Conservation (phyloP, 805 yeast genomes). For the Myxozyma vanderwaltii region DNA sequence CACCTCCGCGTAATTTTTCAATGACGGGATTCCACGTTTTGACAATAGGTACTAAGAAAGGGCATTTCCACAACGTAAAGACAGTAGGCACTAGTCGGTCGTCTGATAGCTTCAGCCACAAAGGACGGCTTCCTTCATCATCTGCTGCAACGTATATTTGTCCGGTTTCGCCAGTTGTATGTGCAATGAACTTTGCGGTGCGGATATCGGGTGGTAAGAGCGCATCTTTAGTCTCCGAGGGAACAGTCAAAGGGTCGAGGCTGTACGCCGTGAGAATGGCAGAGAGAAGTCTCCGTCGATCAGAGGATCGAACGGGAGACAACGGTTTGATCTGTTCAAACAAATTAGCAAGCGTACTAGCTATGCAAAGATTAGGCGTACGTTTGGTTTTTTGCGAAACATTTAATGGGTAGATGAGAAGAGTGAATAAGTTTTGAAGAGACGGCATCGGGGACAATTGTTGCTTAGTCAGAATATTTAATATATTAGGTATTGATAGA, state of each 20-base stretch:
- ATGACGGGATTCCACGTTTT: conserved; percentile 75
- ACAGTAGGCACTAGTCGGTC: conserved; percentile 64
- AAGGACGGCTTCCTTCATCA: conserved; percentile 55
- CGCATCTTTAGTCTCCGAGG: conserved; percentile 47
- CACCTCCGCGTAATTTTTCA: conserved; percentile 71
- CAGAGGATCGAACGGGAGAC: conserved; percentile 81
- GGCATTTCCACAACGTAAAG: conserved; percentile 69
- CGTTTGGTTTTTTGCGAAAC: conserved; percentile 58
- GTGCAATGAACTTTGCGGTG: conserved; percentile 60
- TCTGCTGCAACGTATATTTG: conserved; percentile 64
- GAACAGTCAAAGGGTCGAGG: conserved; percentile 42
- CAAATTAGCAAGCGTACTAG: no score
- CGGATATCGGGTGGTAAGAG: conserved; percentile 59
- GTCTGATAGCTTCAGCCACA: conserved; percentile 60
- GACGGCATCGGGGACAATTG: neutral
- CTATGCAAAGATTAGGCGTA: no score
- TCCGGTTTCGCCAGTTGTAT: conserved; percentile 54
- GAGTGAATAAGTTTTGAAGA: neutral
- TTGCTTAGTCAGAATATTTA: no score
- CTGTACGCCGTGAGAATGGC: conserved; percentile 49
- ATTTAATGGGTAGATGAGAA: conserved; percentile 37
- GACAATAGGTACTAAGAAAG: conserved; percentile 65
- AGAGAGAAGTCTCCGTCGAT: conserved; percentile 58
- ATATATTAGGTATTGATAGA: no score
- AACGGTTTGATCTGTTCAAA: conserved; percentile 60